Evolutionary conservation across 805 yeast genomes (phyloP).

Genomic region (Metschnikowia chrysomelidarum): DNA sequence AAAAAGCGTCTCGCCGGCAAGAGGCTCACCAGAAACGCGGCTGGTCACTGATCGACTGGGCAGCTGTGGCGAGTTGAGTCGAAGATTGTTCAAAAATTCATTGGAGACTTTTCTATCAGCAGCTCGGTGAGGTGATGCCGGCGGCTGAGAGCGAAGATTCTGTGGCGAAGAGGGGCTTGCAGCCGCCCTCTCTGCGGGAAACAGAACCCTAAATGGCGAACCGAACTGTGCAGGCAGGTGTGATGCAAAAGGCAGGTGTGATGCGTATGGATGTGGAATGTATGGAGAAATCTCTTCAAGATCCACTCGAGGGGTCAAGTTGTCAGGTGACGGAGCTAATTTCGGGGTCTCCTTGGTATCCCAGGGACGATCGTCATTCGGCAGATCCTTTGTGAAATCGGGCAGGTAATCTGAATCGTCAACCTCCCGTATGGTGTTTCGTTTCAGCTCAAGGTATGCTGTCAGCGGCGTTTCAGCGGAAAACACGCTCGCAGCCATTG

Average conservation of each 20-base stretch:
- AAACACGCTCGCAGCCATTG: slow-evolving; percentile 4
- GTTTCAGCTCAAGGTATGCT: slow-evolving; percentile 9
- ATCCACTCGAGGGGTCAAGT: too few species aligned
- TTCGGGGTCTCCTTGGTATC: too few species aligned
- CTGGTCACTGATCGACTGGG: slow-evolving; percentile 6
- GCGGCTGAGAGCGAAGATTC: slow-evolving; percentile 6
- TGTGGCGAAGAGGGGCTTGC: background rate
- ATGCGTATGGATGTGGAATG: slow-evolving; percentile 3
- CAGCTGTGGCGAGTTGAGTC: slow-evolving; percentile 7
- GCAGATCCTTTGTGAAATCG: slow-evolving; percentile 8
- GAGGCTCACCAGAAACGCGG: slow-evolving; percentile 20
- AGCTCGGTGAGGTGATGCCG: slow-evolving; percentile 7
- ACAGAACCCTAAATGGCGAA: slow-evolving; percentile 32
- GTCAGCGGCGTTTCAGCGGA: slow-evolving; percentile 13
- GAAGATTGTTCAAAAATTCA: too few species aligned
- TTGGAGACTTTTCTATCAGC: slow-evolving; percentile 10
- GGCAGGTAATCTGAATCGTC: slow-evolving; percentile 21
- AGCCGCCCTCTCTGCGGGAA: slow-evolving; percentile 8
- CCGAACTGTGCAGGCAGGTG: slow-evolving; percentile 20
- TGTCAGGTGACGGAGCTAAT: too few species aligned
- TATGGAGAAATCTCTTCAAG: slow-evolving; percentile 1
- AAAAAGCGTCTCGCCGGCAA: slow-evolving; percentile 55
- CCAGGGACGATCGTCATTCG: too few species aligned
- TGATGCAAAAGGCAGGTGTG: slow-evolving; percentile 14
- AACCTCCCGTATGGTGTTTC: slow-evolving; percentile 20